These are phyloP conservation scores for Camillea tinctor DNA, from an alignment of 2,329 filamentous ascomycete species.

Conservation along the genomic window DNA sequence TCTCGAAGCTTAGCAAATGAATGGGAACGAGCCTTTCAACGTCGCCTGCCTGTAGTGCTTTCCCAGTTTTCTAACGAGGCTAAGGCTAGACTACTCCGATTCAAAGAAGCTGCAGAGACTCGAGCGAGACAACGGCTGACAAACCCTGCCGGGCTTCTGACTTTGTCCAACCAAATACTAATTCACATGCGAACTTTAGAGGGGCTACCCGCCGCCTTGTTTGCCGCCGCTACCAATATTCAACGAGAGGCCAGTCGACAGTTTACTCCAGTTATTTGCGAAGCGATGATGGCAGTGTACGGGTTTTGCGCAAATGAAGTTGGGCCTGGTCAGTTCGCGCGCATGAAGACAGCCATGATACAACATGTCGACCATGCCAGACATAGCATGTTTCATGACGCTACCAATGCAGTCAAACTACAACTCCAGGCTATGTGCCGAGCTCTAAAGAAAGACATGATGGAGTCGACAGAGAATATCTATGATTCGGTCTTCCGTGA, in stretches of 20 bases:
- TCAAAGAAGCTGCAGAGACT: conserved; percentile 24
- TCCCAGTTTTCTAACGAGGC: conserved; percentile 16
- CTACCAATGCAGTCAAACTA: conserved; percentile 39
- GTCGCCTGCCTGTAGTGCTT: conserved; percentile 20
- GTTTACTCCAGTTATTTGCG: conserved; percentile 48
- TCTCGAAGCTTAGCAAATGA: conserved; percentile 16
- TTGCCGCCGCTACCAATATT: conserved; percentile 38
- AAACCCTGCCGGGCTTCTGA: conserved; percentile 25
- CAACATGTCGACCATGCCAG: conserved; percentile 41
- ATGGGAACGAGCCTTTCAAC: conserved; percentile 32
- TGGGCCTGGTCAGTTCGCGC: conserved; percentile 43
- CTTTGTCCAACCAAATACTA: conserved; percentile 38
- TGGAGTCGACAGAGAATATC: conserved; percentile 9
- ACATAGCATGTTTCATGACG: conserved; percentile 48
- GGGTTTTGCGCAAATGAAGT: conserved; percentile 40
- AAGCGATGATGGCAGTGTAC: conserved; percentile 48
- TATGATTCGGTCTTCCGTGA: conserved; percentile 12
- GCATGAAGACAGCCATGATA: conserved; percentile 53
- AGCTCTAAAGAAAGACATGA: conserved; percentile 11
- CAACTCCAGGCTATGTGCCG: conserved; percentile 39
- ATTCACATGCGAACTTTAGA: conserved; percentile 41
- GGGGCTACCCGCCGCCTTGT: conserved; percentile 33
- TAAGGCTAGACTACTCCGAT: conserved; percentile 16
- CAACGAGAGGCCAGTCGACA: conserved; percentile 54
- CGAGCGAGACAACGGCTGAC: conserved; percentile 18